Evolutionary conservation across 257 asterid genomes (phyloP), one percentile per base, ranked within the genome.

Genomic region (Oldenlandia corymbosa): DNA sequence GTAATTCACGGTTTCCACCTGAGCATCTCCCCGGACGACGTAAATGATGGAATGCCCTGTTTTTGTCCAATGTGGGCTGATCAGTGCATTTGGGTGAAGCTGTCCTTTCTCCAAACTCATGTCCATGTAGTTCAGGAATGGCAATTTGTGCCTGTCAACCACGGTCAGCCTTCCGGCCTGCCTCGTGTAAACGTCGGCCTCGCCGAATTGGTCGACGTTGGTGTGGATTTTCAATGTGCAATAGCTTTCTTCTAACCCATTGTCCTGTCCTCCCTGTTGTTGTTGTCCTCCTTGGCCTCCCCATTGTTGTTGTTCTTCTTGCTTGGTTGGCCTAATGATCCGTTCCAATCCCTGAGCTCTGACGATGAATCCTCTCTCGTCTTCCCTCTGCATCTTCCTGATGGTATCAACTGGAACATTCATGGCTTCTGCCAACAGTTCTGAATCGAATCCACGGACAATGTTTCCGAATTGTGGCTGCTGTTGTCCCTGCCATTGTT

Each of bases 101-200:
- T 26, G 48, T 62, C 89, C 91, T 68, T 71, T 83, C 61, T 85
- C 88, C 1, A 92, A 81, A 60, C 95, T 89, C 86, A 88, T 32
- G 70, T 86, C 96, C 73, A 88, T 36, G 92, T 21, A 57, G 36
- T 23, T 47, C 43, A 89, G 91, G 52, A 86, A 65, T 28, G 96
- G 86, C 28, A 89, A 82, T 75, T 86, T 89, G 20, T 78, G 59
- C 54, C 58, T 34, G 74, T 86, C 86, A 37, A 80, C 88, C 3
- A 78, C 20, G 75, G 75, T 71, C 7, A 86, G 39, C 27, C 67
- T 84, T n/a, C 96, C 97, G 2, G 94, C 94, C 26, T 83, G 73
- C 39, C 87, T 72, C 1, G 94, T 78, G 76, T 75, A 84, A 10
- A 81, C 30, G 11, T 89, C 97, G 3, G 91, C 83, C 8, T 79